These are phyloP conservation scores for Metschnikowia kofuensis DNA, from an alignment of 805 yeast species.

Conservation along the genomic window DNA sequence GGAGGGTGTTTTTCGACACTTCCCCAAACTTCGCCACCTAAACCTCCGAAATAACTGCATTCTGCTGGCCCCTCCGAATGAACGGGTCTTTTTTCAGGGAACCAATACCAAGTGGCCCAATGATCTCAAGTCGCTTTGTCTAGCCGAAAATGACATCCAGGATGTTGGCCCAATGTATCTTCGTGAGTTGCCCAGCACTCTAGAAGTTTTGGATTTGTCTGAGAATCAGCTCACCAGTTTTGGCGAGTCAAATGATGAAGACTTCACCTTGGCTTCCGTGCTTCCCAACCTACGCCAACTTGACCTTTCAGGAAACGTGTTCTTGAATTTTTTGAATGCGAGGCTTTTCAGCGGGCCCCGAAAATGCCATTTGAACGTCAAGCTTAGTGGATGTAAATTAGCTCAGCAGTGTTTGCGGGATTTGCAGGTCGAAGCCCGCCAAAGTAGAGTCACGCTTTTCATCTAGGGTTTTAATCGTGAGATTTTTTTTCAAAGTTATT, in stretches of 20 bases:
- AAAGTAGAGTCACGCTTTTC: background rate
- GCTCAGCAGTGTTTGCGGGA: conserved; percentile 6
- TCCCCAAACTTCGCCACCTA: conserved; percentile 20
- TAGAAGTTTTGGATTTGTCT: conserved; percentile 24
- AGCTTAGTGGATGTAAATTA: conserved; percentile 8
- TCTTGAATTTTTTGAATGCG: conserved; percentile 11
- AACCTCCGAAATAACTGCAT: conserved; percentile 26
- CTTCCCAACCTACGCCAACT: conserved; percentile 15
- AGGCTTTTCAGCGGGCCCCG: conserved; percentile 6
- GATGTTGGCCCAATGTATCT: conserved; percentile 20
- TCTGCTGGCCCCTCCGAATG: background rate
- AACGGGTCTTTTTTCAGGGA: conserved; percentile 12
- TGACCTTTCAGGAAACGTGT: conserved; percentile 8
- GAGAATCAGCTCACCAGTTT: conserved; percentile 18
- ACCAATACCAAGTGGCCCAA: conserved; percentile 27
- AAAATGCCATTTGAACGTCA: background rate
- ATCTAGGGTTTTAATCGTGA: background rate
- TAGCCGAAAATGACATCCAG: conserved; percentile 26
- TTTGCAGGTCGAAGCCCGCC: conserved; percentile 2
- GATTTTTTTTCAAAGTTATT: too few species aligned
- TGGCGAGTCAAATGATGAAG: conserved; percentile 5
- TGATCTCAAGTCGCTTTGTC: conserved; percentile 18
- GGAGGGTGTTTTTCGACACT: conserved; percentile 28
- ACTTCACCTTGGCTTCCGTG: conserved; percentile 4
- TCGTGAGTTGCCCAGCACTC: conserved; percentile 25